Base-by-base conservation (phyloP, 441 rosid genomes). In the Jatropha multifida region DNA sequence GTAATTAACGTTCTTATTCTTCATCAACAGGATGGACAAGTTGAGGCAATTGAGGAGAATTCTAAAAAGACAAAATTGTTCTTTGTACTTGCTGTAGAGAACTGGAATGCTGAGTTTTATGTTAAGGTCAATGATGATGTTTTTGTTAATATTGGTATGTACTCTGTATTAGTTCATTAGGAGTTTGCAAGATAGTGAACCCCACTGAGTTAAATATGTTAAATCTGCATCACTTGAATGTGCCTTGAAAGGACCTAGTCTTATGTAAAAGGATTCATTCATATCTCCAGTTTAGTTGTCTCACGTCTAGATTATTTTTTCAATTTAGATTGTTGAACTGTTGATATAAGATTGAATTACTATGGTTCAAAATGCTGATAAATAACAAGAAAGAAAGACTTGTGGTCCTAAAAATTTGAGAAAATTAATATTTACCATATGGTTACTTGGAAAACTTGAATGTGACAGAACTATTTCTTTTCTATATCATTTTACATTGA, bases 101-200 rank as follows among this genome's bases (percentile, higher is more conserved):
- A 76, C 79, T 93, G 97, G 97, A 94, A 95, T 68, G 93, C 98
- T 59, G 95, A 93, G 76, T 95, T 89, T 84, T 95, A 89, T 80
- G 87, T 89, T 69, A 93, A 95, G 88, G 93, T 90, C 86, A 93
- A 88, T 82, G 99, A 95, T 75, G 94, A 92, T 77, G 90, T 95
- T 84, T 91, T 84, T 84, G 84, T 93, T 71, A 88, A 95, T 84
- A 88, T 90, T 7, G 94, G 99, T 93, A 88, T 79, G 96, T 81
- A 41, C 63, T 65, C 71, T 63, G 42, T 59, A 18, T 23, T 74
- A 62, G 51, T 73, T 75, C 64, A 13, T 69, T 71, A 49, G 49
- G 38, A 41, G 59, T 49, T 55, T 41, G 74, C 69, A 68, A 74
- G 5, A 26, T 46, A 20, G 49, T 64, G 69, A 64, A 56, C 18